These are phyloP conservation scores for Trametopsis cervina DNA, from an alignment of 768 basidiomycete species.

Conservation along the genomic window DNA sequence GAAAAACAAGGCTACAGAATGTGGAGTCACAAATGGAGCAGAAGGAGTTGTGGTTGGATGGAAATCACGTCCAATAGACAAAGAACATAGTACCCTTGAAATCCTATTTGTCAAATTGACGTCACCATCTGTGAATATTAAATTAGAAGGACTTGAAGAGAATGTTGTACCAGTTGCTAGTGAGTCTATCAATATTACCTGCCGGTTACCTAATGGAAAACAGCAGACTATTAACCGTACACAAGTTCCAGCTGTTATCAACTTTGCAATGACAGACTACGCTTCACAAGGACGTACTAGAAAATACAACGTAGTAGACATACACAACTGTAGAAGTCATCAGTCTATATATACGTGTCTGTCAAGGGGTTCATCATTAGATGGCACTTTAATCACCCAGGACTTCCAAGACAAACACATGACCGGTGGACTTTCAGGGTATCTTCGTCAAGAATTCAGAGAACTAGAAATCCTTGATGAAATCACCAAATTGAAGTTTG, in stretches of 20 bases:
- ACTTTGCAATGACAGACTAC: conserved; percentile 25
- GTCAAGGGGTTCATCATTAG: conserved; percentile 11
- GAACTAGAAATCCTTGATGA: conserved; percentile 31
- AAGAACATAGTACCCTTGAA: conserved; percentile 10
- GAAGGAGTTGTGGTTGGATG: conserved; percentile 17
- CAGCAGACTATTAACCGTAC: conserved; percentile 5
- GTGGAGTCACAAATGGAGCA: conserved; percentile 20
- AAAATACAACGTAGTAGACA: conserved; percentile 13
- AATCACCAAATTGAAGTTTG: conserved; percentile 23
- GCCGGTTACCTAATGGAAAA: conserved; percentile 11
- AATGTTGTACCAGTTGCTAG: conserved; percentile 19
- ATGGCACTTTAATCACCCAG: conserved; percentile 16
- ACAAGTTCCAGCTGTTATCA: conserved; percentile 16
- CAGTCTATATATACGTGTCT: conserved; percentile 19
- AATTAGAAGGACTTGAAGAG: conserved; percentile 15
- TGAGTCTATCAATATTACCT: conserved; percentile 3
- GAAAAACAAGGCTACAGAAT: conserved; percentile 17
- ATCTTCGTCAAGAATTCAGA: conserved; percentile 17
- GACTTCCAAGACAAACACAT: conserved; percentile 11
- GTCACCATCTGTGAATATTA: conserved; percentile 4
- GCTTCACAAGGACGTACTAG: conserved; percentile 18
- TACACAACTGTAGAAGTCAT: conserved; percentile 13
- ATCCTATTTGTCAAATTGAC: conserved; percentile 18
- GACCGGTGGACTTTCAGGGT: conserved; percentile 7
- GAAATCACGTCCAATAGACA: conserved; percentile 1